A percentile compares a stretch with the other conserved stretches of the same genome.
These are phyloP conservation scores for Pythium diclinum DNA, from an alignment of 352 stramenopile genomes.

Conservation along the genomic window DNA sequence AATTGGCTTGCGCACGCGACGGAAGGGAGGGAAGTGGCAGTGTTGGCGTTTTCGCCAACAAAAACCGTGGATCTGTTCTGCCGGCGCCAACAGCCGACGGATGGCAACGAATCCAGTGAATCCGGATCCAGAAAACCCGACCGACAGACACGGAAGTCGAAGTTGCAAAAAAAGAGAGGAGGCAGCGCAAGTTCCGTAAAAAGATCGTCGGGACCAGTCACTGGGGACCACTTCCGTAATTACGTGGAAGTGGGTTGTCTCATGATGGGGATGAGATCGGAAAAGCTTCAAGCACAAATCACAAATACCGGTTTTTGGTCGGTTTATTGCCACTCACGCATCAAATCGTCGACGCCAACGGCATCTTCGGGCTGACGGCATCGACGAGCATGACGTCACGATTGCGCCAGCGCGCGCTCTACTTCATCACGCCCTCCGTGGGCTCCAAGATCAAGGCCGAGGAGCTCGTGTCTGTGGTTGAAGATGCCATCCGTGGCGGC, in stretches of 20 bases:
- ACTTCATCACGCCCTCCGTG: conserved; percentile 63
- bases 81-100: conserved; percentile 5
- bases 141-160: conserved; percentile 12
- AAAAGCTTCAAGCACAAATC: background rate
- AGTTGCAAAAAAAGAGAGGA: conserved; percentile 23
- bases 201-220: conserved; percentile 14
- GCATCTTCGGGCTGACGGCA: background rate
- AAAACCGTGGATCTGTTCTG: background rate
- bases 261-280: background rate
- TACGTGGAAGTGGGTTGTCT: conserved; percentile 6
- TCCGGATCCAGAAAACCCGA: background rate
- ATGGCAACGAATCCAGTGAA: conserved; percentile 10
- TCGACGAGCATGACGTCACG: conserved; percentile 14
- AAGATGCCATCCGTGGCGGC: conserved; percentile 44
- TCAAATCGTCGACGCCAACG: background rate
- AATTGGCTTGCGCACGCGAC: background rate
- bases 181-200: conserved; percentile 10
- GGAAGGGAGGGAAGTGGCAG: background rate
- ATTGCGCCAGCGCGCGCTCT: conserved; percentile 33
- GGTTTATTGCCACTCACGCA: background rate
- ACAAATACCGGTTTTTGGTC: background rate
- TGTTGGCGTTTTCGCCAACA: conserved; percentile 1
- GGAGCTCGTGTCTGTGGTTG: conserved; percentile 35
- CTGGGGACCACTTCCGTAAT: conserved; percentile 9
- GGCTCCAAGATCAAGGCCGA: conserved; percentile 24